Conservation (phyloP, 2,329 filamentous ascomycete species). For the Colletotrichum karsti region DNA sequence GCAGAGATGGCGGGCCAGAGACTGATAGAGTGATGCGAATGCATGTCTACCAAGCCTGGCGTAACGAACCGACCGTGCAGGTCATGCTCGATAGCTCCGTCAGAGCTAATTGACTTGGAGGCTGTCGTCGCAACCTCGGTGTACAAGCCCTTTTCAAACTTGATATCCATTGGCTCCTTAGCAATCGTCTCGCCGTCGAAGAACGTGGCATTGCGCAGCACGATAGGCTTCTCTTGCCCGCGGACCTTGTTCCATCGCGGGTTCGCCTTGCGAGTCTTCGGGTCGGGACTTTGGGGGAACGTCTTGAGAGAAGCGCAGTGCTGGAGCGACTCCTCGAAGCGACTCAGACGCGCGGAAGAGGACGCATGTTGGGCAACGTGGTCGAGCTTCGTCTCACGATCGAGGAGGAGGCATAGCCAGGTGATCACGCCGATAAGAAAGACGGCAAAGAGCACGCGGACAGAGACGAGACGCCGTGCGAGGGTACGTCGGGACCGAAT, state of each 20-base stretch:
- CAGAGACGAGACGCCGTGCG: conserved; percentile 5
- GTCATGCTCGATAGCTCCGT: conserved; percentile 35
- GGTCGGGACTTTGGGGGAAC: conserved; percentile 19
- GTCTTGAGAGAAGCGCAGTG: conserved; percentile 23
- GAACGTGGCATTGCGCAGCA: conserved; percentile 50
- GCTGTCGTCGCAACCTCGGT: conserved; percentile 35
- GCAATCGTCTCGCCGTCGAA: conserved; percentile 51
- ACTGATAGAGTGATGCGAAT: conserved; percentile 49
- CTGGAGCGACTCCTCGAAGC: conserved; percentile 20
- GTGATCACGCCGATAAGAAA: conserved; percentile 4
- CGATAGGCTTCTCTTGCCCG: conserved; percentile 45
- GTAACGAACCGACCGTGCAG: conserved; percentile 49
- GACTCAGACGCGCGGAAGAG: conserved; percentile 7
- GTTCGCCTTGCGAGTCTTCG: conserved; percentile 35
- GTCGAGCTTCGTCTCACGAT: conserved; percentile 11
- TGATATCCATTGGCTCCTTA: conserved; percentile 43
- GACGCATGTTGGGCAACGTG: conserved; percentile 12
- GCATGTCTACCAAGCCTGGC: conserved; percentile 54
- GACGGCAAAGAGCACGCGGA: conserved; percentile 7
- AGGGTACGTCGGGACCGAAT: conserved; percentile 15
- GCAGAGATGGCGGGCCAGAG: conserved; percentile 43
- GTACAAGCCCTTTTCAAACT: conserved; percentile 47
- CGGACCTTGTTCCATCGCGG: conserved; percentile 48
- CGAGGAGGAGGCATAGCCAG: conserved; percentile 23
- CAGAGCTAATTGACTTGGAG: conserved; percentile 8